A percentile compares a stretch with the other conserved stretches of the same genome.
These are phyloP conservation scores for Litchi chinensis DNA, from an alignment of 345 rosid species.

Conservation along the genomic window DNA sequence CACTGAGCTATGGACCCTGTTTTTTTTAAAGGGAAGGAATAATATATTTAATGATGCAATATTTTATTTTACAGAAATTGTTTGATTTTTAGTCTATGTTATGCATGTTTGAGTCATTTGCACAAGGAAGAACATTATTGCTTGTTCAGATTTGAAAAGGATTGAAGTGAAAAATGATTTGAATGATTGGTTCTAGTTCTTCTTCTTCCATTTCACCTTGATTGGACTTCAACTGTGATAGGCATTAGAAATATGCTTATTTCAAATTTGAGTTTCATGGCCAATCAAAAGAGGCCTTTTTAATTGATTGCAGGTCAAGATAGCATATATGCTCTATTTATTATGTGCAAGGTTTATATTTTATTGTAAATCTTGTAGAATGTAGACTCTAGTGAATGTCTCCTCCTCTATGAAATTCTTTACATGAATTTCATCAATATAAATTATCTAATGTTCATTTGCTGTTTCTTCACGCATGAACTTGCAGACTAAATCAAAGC, in stretches of 20 bases:
- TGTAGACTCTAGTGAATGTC: background rate
- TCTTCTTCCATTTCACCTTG: background rate
- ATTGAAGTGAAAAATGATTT: background rate
- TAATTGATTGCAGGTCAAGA: background rate
- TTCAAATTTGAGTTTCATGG: background rate
- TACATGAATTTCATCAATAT: background rate
- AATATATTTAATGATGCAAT: background rate
- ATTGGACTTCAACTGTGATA: background rate
- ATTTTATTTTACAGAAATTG: background rate
- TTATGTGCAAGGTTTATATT: background rate
- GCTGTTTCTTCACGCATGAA: background rate
- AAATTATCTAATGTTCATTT: background rate
- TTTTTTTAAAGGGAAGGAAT: background rate
- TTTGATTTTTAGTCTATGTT: too few species aligned
- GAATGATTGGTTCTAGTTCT: background rate
- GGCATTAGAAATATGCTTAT: background rate
- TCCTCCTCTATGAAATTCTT: background rate
- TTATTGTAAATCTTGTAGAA: background rate
- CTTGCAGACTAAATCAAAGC: conserved; percentile 70
- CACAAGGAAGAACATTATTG: background rate
- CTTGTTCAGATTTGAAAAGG: background rate
- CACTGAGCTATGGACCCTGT: conserved; percentile 80
- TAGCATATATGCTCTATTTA: background rate
- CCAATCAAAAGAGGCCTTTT: background rate
- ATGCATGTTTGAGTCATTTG: too few species aligned